Conservation (phyloP, 2,329 filamentous ascomycete species). For the Pseudogymnoascus sp. region DNA sequence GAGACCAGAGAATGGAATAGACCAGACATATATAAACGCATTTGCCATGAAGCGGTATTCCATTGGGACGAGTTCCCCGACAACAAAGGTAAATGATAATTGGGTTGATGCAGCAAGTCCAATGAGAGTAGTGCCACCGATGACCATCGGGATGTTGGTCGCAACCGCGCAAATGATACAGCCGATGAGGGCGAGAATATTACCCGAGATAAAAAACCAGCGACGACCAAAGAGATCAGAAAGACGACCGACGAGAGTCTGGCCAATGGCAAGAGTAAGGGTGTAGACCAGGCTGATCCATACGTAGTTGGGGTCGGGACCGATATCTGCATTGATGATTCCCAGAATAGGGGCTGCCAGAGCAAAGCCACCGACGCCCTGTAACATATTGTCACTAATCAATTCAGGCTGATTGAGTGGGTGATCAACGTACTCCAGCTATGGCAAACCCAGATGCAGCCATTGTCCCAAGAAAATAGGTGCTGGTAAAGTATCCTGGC, state of each 20-base stretch:
- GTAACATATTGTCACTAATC: no score
- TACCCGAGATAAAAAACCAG: conserved; percentile 26
- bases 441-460: conserved; percentile 14
- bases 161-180: conserved; percentile 32
- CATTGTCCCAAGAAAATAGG: conserved; percentile 12
- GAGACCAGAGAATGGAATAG: conserved; percentile 26
- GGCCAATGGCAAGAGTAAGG: conserved; percentile 20
- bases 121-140: conserved; percentile 31
- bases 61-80: conserved; percentile 33
- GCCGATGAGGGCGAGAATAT: conserved; percentile 29
- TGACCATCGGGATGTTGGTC: conserved; percentile 29
- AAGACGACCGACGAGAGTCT: conserved; percentile 27
- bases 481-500: background rate
- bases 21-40: conserved; percentile 27
- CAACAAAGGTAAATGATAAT: conserved; percentile 31
- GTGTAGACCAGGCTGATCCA: conserved; percentile 24
- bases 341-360: conserved; percentile 13
- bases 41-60: conserved; percentile 29
- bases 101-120: conserved; percentile 32
- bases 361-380: conserved; percentile 23
- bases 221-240: conserved; percentile 30
- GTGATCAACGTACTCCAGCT: conserved; percentile 14
- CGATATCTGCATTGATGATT: conserved; percentile 25
- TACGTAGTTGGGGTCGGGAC: conserved; percentile 20
- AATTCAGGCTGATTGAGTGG: no score